Evolutionary conservation across 2,329 filamentous ascomycete genomes (phyloP).

Genomic region (Sclerotinia nivalis): DNA sequence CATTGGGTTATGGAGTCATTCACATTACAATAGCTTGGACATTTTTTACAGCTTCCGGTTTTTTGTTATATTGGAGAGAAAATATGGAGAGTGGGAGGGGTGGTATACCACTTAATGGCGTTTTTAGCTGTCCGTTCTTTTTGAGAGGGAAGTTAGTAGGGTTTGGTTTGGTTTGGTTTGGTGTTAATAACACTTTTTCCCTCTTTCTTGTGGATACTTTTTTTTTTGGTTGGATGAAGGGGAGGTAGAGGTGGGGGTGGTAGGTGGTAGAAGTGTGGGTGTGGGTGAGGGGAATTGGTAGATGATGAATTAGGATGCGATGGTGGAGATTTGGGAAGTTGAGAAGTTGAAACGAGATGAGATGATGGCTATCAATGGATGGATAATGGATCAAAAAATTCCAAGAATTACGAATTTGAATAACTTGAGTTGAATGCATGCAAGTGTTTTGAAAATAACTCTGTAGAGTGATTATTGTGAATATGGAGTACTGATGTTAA

Average conservation of each 20-base stretch:
- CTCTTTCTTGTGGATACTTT: constrained; percentile 1
- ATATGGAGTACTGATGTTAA: background rate
- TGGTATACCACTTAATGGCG: background rate
- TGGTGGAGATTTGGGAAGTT: background rate
- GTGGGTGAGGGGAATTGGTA: background rate
- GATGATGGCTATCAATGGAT: background rate
- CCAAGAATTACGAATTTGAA: background rate
- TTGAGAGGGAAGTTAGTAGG: background rate
- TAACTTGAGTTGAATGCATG: background rate
- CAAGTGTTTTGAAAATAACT: background rate
- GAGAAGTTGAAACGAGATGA: background rate
- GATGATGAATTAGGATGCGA: background rate
- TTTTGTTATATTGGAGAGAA: background rate
- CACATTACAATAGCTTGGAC: background rate
- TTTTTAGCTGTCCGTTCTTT: constrained; percentile 8
- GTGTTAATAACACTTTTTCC: background rate
- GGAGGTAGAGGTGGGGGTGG: accelerated
- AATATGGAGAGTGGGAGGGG: background rate
- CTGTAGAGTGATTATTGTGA: background rate
- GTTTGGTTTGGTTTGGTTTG: background rate
- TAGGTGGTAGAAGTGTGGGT: too few species aligned
- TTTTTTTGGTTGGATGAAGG: background rate
- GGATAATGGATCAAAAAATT: constrained; percentile 1
- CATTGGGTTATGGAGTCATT: background rate
- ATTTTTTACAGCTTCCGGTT: background rate